Base-by-base conservation (phyloP, 2,329 filamentous ascomycete species). In the Lasiodiplodia sp. region DNA sequence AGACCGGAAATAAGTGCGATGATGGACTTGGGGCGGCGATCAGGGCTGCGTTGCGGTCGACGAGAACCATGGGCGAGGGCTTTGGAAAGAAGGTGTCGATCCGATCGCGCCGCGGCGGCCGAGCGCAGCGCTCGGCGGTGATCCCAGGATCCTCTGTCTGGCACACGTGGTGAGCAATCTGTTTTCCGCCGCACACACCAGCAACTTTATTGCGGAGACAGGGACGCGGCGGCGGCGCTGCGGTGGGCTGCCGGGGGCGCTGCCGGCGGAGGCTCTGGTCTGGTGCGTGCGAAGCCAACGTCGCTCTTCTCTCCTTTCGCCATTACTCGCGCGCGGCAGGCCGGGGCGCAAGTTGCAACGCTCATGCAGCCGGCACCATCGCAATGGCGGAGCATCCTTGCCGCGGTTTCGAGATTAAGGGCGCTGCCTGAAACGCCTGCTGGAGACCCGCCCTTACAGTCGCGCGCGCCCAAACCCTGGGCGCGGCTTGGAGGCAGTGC, bases 371-470 rank as follows among this genome's bases (percentile, higher is more conserved):
- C 44, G 60, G 12, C 60, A 51, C 58, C 40, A 63, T 63, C 58
- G 49, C 40, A 47, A 51, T 60, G 57, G 34, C 57, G 38, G 57
- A 14, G 7, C 37, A 66, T 56, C 64, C 64, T 57, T 58, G 40
- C 65, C 53, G 65, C 65, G 40, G 65, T 57, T 67, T 58, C 52
- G 64, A 67, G 65, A 67, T 67, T 67, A 67, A 55, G 65, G 65
- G 51, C 23, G 52, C 52, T 18, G 65, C 58, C 65, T 67, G 65
- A 67, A 67, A 67, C 65, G 65, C 65, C 25, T 56, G 64, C 64
- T 57, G 52, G 64, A 57, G 51, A 47, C 51, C 14, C 52, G 40
- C 52, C 65, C 57, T 34, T 34, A 34, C 31, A 34, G 31, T 34
- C 31, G 31, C 31, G 31, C 31, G 28, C 31, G 31, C 31, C 31